Base-by-base conservation (phyloP, 164 flowering plant species). In the Nymphaea colorata region DNA sequence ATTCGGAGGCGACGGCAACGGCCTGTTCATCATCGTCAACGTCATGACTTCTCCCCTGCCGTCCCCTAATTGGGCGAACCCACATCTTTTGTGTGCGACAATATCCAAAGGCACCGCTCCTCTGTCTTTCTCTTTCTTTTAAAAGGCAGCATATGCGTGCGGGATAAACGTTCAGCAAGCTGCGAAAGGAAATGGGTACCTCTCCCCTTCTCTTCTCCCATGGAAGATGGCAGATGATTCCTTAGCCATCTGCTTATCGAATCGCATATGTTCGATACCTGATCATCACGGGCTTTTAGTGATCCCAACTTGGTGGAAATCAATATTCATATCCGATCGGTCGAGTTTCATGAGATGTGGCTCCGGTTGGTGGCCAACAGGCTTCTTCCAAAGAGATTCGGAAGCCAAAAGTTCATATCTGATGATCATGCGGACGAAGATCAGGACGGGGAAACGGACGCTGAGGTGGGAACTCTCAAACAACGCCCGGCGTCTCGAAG, bases 281-380 rank as follows among this genome's bases (percentile, higher is more conserved):
- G 16, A 61, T 43, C 16, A 6, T 43, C n/a, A 36, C 2, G 63
- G 63, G 63, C n/a, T 36, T n/a, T 36, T 15, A 61, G 25, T 5
- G 63, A 47, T 47, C 55, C 53, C 10, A 45, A 10, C 14, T 5
- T 10, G 14, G 57, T 10, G 8, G 57, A 15, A 8, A 3, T 15
- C 57, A 8, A 51, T 3, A 51, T 51, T 51, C 14, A 51, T 10
- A 51, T 51, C 36, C 36, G 36, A 25, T 25, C 36, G 36, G 36
- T 25, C 36, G 59, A 55, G 10, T 12, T 61, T 61, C 25, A 61
- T 17, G 63, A n/a, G 41, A 61, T 61, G 63, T 61, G 63, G 63
- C 63, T 36, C n/a, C 7, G 63, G n/a, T 61, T 61, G 63, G 63
- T 61, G n/a, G 63, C 63, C n/a, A 61, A 61, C 63, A 61, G n/a